Conservation (phyloP, 345 rosid species). For the Boechera stricta region DNA sequence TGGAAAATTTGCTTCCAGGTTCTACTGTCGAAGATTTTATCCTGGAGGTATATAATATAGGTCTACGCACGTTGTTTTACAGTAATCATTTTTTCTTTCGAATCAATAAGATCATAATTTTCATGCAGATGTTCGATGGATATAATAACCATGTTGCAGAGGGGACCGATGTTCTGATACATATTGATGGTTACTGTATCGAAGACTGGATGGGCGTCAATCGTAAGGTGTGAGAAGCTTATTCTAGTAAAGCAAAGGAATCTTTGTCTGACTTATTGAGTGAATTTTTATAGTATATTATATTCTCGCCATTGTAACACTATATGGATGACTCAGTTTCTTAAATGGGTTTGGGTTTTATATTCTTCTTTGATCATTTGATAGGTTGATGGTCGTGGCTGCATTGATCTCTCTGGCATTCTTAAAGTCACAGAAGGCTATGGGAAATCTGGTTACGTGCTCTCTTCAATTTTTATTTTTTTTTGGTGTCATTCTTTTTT, state of each 20-base stretch:
- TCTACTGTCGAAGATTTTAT: constrained; percentile 51
- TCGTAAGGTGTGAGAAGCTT: constrained; percentile 50
- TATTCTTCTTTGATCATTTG: neutral
- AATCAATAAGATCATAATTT: constrained; percentile 16
- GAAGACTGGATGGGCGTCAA: constrained; percentile 45
- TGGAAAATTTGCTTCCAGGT: constrained; percentile 54
- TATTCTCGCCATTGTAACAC: neutral
- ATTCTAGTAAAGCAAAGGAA: neutral
- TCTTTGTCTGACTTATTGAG: neutral
- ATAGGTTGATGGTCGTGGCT: constrained; percentile 63
- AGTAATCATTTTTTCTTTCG: constrained; percentile 17
- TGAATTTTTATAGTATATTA: neutral
- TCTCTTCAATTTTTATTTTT: neutral
- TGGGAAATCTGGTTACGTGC: constrained; percentile 55
- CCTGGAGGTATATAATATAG: constrained; percentile 57
- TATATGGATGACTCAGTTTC: constrained; percentile 16
- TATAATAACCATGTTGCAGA: constrained; percentile 55
- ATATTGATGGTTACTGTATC: constrained; percentile 53
- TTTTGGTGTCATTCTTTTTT: neutral
- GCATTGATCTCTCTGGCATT: constrained; percentile 60
- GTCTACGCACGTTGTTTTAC: neutral
- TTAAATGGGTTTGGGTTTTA: constrained; percentile 13
- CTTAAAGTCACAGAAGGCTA: constrained; percentile 64
- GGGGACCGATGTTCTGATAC: constrained; percentile 53
- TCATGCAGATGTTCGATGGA: constrained; percentile 61